phyloP scores from a whole-genome alignment of 192 early-diverging fungal species.

The Coemansia sp. region DNA sequence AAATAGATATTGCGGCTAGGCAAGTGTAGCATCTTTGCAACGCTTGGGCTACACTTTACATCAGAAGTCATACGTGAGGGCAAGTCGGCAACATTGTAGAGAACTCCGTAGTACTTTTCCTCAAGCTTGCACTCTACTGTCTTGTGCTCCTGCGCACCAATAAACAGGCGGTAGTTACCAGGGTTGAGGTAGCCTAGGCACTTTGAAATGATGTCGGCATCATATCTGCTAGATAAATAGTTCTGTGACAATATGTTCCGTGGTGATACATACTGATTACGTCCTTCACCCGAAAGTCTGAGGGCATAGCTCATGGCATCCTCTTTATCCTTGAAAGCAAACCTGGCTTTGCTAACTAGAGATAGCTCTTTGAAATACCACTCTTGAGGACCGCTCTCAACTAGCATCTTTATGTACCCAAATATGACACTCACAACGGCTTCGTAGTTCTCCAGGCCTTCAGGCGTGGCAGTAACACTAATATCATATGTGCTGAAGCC shows the following conservation, averaged over 20 bases:
- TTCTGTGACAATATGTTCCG: no score
- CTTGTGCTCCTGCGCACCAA: slow-evolving; percentile 41
- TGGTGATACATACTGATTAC: no score
- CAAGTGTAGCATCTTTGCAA: not conserved
- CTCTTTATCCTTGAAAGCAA: slow-evolving; percentile 67
- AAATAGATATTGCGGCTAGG: slow-evolving; percentile 12
- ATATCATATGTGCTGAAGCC: slow-evolving; percentile 21
- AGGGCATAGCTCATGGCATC: no score
- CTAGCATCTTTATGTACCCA: slow-evolving; percentile 21
- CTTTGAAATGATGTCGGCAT: slow-evolving; percentile 60
- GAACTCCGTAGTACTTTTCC: slow-evolving; percentile 77
- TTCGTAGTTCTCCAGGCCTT: slow-evolving; percentile 19
- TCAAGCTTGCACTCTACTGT: slow-evolving; percentile 38
- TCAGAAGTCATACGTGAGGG: not conserved
- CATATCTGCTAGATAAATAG: no score
- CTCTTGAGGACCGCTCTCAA: slow-evolving; percentile 10
- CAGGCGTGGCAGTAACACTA: slow-evolving; percentile 9
- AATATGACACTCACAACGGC: slow-evolving; percentile 29
- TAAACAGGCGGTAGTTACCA: slow-evolving; percentile 60
- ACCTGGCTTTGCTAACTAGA: slow-evolving; percentile 27
- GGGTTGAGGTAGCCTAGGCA: slow-evolving; percentile 59
- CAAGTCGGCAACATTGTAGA: slow-evolving; percentile 61
- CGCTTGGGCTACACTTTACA: not conserved
- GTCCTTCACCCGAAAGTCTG: no score
- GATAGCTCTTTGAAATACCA: slow-evolving; percentile 48